Evolutionary conservation across 2,329 filamentous ascomycete species (phyloP).

Genomic region (Botrytis deweyae): DNA sequence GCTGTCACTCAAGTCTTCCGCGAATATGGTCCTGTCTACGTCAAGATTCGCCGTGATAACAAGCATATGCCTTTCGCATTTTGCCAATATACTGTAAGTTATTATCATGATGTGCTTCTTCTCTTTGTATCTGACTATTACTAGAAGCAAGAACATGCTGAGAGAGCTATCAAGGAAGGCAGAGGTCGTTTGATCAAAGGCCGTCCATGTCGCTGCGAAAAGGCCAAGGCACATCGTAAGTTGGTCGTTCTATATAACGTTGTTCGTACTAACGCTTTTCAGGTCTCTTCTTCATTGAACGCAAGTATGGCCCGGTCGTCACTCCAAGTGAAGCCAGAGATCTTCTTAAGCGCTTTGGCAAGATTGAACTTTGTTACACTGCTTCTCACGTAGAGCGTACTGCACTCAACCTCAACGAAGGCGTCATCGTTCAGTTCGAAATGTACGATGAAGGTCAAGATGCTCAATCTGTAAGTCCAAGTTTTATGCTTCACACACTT

Average conservation of each 20-base stretch:
- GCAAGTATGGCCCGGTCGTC: conserved; percentile 42
- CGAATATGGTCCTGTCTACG: conserved; percentile 55
- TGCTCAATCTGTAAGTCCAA: conserved; percentile 47
- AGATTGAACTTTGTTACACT: conserved; percentile 40
- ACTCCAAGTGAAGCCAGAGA: conserved; percentile 46
- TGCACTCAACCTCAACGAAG: conserved; percentile 36
- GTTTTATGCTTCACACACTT: neutral
- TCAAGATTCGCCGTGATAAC: conserved; percentile 61
- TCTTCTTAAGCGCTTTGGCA: conserved; percentile 48
- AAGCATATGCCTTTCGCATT: conserved; percentile 65
- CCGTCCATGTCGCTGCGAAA: conserved; percentile 59
- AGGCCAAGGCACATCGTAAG: conserved; percentile 58
- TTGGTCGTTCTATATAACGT: conserved; percentile 22
- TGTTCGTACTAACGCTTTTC: conserved; percentile 15
- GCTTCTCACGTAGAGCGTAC: conserved; percentile 33
- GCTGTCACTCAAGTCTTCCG: conserved; percentile 55
- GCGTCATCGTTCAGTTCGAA: conserved; percentile 50
- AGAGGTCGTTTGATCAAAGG: conserved; percentile 52
- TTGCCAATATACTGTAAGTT: conserved; percentile 59
- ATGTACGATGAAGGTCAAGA: conserved; percentile 53
- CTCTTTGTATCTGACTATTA: conserved; percentile 31
- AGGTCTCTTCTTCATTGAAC: conserved; percentile 53
- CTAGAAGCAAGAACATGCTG: conserved; percentile 51
- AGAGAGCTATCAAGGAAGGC: conserved; percentile 48
- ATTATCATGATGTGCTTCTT: neutral